A percentile compares a stretch with the other conserved stretches of the same genome.
phyloP scores from a whole-genome alignment of 2,329 filamentous ascomycete genomes.

The Colletotrichum sp. region DNA sequence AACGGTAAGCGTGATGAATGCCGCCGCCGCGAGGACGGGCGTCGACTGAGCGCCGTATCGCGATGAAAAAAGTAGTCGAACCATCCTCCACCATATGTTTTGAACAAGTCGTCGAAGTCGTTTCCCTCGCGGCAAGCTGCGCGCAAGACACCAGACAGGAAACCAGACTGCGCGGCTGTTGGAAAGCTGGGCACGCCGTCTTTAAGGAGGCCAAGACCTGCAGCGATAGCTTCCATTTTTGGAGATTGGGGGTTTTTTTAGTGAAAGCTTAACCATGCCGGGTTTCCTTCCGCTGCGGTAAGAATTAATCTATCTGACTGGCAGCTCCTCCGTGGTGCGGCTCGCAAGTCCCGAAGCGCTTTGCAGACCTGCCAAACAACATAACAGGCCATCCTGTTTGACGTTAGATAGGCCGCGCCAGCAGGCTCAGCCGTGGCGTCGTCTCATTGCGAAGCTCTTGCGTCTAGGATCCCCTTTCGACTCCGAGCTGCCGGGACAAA shows the following conservation, averaged over 20 bases:
- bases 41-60: constrained; percentile 4
- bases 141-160: neutral
- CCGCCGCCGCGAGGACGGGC: neutral
- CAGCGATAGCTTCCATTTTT: neutral
- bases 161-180: no score
- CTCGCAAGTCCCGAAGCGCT: neutral
- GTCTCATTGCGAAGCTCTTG: neutral
- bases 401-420: neutral
- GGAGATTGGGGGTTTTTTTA: neutral
- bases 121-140: neutral
- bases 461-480: neutral
- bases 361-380: neutral
- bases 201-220: neutral
- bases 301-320: constrained; percentile 4
- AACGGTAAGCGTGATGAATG: neutral
- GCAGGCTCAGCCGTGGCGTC: neutral
- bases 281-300: neutral
- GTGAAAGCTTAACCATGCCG: constrained; percentile 3
- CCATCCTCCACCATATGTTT: neutral
- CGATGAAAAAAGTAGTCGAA: neutral
- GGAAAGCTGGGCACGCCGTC: neutral
- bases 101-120: neutral
- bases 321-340: neutral
- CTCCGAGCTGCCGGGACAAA: constrained; percentile 3
- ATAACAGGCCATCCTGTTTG: neutral